Percentiles rank a stretch among this genome's conserved stretches.
Conservation (phyloP, 1,284 basidiomycete genomes). For the Cryptococcus sp. region DNA sequence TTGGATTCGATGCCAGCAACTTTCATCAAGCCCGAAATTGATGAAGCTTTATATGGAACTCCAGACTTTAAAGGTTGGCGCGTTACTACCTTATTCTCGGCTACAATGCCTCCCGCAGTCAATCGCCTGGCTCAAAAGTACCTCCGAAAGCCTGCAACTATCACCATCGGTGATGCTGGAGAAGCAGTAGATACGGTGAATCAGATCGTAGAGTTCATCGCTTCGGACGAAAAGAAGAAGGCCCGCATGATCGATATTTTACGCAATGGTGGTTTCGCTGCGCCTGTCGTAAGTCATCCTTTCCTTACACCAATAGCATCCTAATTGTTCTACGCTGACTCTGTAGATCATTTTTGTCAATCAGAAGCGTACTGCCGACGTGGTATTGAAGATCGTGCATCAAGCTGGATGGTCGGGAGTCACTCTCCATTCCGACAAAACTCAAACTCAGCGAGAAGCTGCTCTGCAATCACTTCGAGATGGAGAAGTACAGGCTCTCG, state of each 20-base stretch:
- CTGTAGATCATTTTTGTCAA: constrained; percentile 88
- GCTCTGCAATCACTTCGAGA: constrained; percentile 78
- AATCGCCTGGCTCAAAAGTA: constrained; percentile 93
- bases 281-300: constrained; percentile 61
- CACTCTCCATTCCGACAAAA: constrained; percentile 94
- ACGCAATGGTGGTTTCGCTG: constrained; percentile 70
- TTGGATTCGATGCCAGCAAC: constrained; percentile 85
- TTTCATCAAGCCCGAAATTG: constrained; percentile 80
- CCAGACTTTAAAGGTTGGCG: constrained; percentile 60
- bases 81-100: constrained; percentile 91
- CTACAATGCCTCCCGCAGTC: constrained; percentile 96
- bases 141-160: constrained; percentile 83
- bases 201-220: constrained; percentile 90
- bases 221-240: constrained; percentile 92
- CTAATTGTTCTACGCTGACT: neutral
- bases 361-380: constrained; percentile 97
- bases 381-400: constrained; percentile 86
- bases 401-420: constrained; percentile 77
- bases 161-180: constrained; percentile 96
- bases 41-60: constrained; percentile 52
- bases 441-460: constrained; percentile 92
- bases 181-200: constrained; percentile 97
- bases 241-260: constrained; percentile 82
- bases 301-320: no score
- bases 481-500: constrained; percentile 78